Evolutionary conservation across 306 rosid species (phyloP), one percentile per base, ranked within the genome.

Genomic region (Notholithocarpus densiflorus): DNA sequence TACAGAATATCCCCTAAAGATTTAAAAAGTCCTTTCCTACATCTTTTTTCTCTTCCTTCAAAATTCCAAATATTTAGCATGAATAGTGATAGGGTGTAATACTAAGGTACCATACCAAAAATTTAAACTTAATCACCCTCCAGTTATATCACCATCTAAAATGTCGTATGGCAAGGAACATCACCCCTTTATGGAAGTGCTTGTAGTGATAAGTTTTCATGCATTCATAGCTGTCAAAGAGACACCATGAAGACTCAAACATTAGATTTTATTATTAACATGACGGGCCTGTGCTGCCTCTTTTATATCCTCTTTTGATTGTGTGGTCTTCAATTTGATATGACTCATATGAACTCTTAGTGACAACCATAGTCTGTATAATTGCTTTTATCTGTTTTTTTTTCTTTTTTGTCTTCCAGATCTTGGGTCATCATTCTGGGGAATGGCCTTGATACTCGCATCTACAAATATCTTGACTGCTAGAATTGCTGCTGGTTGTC

Each of bases 401-500:
- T 0, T 32, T 34, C 6, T 32, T 66, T 29, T 19, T 34, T 68
- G 53, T 29, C 83, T 73, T 74, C 61, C 77, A 94, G 98, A 94
- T 87, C 93, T 94, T 37, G 98, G 98, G 69, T 94, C 98, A 54
- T 94, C 98, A 70, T 92, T 94, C 87, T 94, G 98, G 98, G 98
- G 98, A 83, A 89, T 92, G 98, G 81, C 87, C 76, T 86, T 94
- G 89, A 87, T 94, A 76, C 97, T 94, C n/a, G 97, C 97, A 27
- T 92, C 98, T 19, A 92, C 98, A 68, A 86, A 94, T 74, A 85
- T 91, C 84, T 31, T 92, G 68, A 82, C 95, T 40, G 93, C 98
- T 14, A 90, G 92, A 81, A 89, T 94, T 82, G 98, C 98, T 72
- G 97, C 98, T 74, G 98, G 93, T 78, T 89, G 98, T 84, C 86